Evolutionary conservation across 148 eudicot species (phyloP).

Genomic region (Gaultheria prostrata): DNA sequence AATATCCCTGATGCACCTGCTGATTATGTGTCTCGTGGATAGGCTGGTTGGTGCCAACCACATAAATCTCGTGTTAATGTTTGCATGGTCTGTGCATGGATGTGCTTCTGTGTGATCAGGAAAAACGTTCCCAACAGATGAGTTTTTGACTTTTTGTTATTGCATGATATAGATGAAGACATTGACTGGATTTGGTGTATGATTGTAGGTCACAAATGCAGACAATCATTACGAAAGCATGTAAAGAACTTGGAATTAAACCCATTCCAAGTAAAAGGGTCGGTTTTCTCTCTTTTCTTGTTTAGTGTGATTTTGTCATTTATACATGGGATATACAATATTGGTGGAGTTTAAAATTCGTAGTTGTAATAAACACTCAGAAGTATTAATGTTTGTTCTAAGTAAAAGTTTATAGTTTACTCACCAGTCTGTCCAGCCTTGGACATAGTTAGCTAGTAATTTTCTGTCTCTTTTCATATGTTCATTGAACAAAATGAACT

Average conservation of each 20-base stretch:
- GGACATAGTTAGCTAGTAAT: background rate
- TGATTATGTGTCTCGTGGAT: background rate
- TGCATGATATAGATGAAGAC: background rate
- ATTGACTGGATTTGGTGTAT: conserved; percentile 14
- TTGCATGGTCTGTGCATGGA: background rate
- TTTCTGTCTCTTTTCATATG: background rate
- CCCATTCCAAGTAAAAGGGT: conserved; percentile 93
- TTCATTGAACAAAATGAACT: background rate
- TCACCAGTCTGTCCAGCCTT: background rate
- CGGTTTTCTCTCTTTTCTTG: background rate
- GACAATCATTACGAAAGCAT: conserved; percentile 90
- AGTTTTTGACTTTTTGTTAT: background rate
- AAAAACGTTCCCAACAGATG: background rate
- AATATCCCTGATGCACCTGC: background rate
- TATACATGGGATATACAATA: background rate
- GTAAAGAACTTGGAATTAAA: conserved; percentile 79
- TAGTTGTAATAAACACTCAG: background rate
- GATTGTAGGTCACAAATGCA: conserved; percentile 88
- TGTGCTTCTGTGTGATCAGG: background rate
- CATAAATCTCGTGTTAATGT: background rate
- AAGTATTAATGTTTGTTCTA: background rate
- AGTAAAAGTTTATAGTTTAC: background rate
- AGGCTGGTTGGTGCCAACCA: background rate
- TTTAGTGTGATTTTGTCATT: background rate
- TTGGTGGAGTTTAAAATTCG: background rate